Conservation (phyloP, 2,329 filamentous ascomycete genomes). For the Curvularia lunata region DNA sequence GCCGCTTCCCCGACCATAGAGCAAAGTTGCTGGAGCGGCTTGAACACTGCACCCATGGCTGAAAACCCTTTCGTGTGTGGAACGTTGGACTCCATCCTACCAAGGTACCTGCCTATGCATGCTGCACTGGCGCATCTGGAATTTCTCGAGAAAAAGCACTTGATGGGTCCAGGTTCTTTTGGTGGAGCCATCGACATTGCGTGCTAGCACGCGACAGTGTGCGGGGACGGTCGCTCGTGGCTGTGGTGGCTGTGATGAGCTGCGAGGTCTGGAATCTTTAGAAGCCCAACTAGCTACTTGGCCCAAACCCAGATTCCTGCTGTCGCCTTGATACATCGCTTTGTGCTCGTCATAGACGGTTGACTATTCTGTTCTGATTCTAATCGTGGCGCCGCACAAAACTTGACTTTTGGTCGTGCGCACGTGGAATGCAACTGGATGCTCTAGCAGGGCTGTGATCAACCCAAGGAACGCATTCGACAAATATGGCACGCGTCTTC, state of each 20-base stretch:
- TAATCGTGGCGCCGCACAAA: not conserved
- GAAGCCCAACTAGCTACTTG: not conserved
- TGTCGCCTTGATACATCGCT: not conserved
- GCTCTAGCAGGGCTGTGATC: not conserved
- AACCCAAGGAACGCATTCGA: too few species aligned
- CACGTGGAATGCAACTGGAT: not conserved
- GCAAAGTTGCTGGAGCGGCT: not conserved
- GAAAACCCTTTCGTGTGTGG: not conserved
- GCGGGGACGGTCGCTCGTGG: slow-evolving; percentile 1
- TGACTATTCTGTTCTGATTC: not conserved
- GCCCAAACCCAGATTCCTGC: not conserved
- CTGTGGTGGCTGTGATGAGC: slow-evolving; percentile 4
- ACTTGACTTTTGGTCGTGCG: not conserved
- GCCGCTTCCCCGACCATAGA: slow-evolving; percentile 6
- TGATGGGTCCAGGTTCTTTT: not conserved
- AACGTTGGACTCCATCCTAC: not conserved
- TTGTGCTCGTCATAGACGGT: not conserved
- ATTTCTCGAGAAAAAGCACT: not conserved
- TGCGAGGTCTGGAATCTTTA: not conserved
- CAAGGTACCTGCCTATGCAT: not conserved
- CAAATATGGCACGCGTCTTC: not conserved
- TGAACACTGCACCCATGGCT: not conserved
- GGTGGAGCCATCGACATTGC: not conserved
- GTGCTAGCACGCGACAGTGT: slow-evolving; percentile 5
- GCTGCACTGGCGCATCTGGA: not conserved